These are phyloP conservation scores for Guillardia theta DNA, from an alignment of 78 protist genomes.

Conservation along the genomic window DNA sequence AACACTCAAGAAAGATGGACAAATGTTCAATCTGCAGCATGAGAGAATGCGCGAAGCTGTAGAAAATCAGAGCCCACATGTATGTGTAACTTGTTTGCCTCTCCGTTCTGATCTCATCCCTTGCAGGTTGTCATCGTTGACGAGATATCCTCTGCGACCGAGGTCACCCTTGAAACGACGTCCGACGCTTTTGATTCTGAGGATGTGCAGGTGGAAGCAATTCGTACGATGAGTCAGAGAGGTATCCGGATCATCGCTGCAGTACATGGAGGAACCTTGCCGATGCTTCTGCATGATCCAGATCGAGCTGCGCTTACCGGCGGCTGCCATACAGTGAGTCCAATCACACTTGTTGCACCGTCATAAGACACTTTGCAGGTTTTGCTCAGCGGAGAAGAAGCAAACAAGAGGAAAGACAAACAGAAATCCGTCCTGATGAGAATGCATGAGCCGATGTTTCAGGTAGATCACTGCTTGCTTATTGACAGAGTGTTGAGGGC, in stretches of 20 bases:
- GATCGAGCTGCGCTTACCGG: not conserved
- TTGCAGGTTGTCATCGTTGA: not conserved
- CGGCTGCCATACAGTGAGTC: not conserved
- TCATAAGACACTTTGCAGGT: too few relatives aligned
- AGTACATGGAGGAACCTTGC: not conserved
- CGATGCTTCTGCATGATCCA: not conserved
- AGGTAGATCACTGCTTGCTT: too few relatives aligned
- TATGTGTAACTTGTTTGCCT: not conserved
- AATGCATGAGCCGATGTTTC: not conserved
- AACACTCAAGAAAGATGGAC: not conserved
- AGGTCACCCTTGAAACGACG: not conserved
- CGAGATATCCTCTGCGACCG: not conserved
- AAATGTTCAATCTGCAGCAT: not conserved
- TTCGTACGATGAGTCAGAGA: not conserved
- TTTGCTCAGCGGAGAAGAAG: not conserved
- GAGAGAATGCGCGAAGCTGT: not conserved
- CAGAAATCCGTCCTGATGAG: not conserved
- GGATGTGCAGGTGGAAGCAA: not conserved
- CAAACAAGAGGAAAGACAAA: not conserved
- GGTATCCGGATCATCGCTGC: not conserved
- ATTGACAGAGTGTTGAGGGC: too few relatives aligned
- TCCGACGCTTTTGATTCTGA: not conserved
- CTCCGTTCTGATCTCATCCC: not conserved
- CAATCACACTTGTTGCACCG: too few relatives aligned
- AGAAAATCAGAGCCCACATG: constrained; percentile 10